Evolutionary conservation across 2,329 filamentous ascomycete genomes (phyloP).

Genomic region (Xylariaceae sp.): DNA sequence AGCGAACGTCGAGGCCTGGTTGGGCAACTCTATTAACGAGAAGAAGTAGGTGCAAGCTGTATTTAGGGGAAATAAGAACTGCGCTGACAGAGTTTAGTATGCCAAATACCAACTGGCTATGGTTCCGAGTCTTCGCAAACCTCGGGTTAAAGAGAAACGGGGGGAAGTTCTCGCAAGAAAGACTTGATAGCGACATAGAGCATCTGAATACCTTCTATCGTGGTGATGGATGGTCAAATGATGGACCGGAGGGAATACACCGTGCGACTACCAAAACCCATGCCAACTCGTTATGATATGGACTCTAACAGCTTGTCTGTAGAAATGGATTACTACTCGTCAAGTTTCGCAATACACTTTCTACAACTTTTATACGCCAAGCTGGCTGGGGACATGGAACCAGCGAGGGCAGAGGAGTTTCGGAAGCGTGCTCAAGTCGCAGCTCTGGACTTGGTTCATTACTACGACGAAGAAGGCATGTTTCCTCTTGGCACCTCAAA

Average conservation of each 20-base stretch:
- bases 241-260: conserved; percentile 72
- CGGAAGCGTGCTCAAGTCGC: conserved; percentile 62
- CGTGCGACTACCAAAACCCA: conserved; percentile 37
- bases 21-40: conserved; percentile 72
- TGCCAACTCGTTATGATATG: not conserved
- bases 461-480: conserved; percentile 63
- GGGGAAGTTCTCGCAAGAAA: conserved; percentile 64
- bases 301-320: conserved; percentile 5
- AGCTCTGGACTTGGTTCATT: conserved; percentile 69
- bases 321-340: conserved; percentile 83
- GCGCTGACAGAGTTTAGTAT: conserved; percentile 50
- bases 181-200: conserved; percentile 70
- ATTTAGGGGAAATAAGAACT: not conserved
- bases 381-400: conserved; percentile 63
- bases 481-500: not conserved
- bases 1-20: conserved; percentile 65
- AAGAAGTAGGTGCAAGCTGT: conserved; percentile 52
- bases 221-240: conserved; percentile 79
- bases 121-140: conserved; percentile 83
- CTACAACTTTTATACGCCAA: conserved; percentile 74
- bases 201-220: conserved; percentile 78
- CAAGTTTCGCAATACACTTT: conserved; percentile 78
- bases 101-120: conserved; percentile 66
- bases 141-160: conserved; percentile 72
- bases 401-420: conserved; percentile 64